Evolutionary conservation across 768 basidiomycete species (phyloP).

Genomic region (Austroboletus festivus): DNA sequence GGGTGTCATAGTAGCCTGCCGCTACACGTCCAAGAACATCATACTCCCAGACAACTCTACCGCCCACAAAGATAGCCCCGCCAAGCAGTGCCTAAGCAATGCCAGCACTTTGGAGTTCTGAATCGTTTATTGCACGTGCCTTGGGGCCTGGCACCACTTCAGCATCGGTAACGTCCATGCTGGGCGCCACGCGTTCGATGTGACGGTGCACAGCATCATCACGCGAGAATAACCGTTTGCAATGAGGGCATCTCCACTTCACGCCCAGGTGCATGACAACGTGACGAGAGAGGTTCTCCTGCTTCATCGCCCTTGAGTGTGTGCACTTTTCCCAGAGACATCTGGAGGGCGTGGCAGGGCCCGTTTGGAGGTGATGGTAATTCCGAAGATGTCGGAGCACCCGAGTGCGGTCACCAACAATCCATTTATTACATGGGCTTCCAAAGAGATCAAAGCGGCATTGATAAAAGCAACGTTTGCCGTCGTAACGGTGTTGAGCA

Average conservation of each 20-base stretch:
- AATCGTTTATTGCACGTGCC: slow-evolving; percentile 12
- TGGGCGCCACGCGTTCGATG: slow-evolving; percentile 27
- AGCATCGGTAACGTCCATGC: slow-evolving; percentile 20
- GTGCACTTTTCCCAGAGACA: slow-evolving; percentile 28
- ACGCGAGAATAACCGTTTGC: slow-evolving; percentile 26
- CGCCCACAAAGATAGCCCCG: not conserved
- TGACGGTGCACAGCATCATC: slow-evolving; percentile 33
- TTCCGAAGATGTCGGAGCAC: slow-evolving; percentile 29
- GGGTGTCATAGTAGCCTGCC: slow-evolving; percentile 11
- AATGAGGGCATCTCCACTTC: slow-evolving; percentile 30
- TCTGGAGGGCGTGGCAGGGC: slow-evolving; percentile 7
- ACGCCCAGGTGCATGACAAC: slow-evolving; percentile 28
- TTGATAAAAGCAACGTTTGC: slow-evolving; percentile 18
- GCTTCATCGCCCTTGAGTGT: slow-evolving; percentile 25
- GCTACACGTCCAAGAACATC: not conserved
- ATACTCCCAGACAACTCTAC: not conserved
- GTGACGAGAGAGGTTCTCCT: slow-evolving; percentile 32
- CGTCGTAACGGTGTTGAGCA: slow-evolving; percentile 17
- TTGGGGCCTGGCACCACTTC: slow-evolving; percentile 22
- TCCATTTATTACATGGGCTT: slow-evolving; percentile 24
- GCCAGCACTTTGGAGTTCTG: slow-evolving; percentile 1
- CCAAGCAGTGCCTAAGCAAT: slow-evolving; percentile 5
- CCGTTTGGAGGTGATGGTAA: slow-evolving; percentile 19
- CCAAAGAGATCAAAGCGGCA: slow-evolving; percentile 26
- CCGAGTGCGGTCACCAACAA: slow-evolving; percentile 25